Evolutionary conservation across 352 stramenopile genomes (phyloP).

Genomic region (Pythium utonaiense): DNA sequence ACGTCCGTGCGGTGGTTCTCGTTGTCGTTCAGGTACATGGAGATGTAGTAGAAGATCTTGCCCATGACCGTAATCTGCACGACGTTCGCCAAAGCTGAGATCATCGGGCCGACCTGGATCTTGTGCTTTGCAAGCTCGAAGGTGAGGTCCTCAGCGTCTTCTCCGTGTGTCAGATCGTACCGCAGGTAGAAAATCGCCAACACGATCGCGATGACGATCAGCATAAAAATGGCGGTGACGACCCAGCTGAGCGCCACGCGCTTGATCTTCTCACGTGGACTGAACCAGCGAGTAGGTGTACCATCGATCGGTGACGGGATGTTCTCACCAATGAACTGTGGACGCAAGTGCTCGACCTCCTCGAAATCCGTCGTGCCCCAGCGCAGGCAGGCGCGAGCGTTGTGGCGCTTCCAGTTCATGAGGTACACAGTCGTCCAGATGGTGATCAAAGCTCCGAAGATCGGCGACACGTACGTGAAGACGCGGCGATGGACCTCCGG

Average conservation of each 20-base stretch:
- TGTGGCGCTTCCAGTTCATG: conserved; percentile 88
- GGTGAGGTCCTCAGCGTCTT: conserved; percentile 50
- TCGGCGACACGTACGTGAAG: conserved; percentile 71
- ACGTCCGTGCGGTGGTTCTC: conserved; percentile 92
- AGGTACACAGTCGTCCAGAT: conserved; percentile 90
- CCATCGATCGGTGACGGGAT: conserved; percentile 78
- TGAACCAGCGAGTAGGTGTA: conserved; percentile 63
- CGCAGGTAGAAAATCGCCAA: conserved; percentile 75
- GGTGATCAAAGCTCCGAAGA: conserved; percentile 85
- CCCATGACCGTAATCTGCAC: conserved; percentile 89
- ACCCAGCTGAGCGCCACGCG: conserved; percentile 75
- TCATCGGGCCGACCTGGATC: conserved; percentile 65
- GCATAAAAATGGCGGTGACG: conserved; percentile 72
- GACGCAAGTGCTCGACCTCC: conserved; percentile 60
- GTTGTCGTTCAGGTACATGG: conserved; percentile 87
- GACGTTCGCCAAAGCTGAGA: conserved; percentile 70
- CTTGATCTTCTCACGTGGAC: conserved; percentile 60
- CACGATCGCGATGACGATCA: conserved; percentile 73
- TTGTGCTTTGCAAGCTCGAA: conserved; percentile 54
- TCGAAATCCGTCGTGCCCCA: conserved; percentile 84
- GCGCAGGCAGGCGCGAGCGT: conserved; percentile 67
- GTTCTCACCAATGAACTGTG: conserved; percentile 70
- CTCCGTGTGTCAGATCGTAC: conserved; percentile 66
- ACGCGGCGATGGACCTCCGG: conserved; percentile 45
- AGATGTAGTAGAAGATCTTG: conserved; percentile 89